A percentile compares a stretch with the other conserved stretches of the same genome.
Conservation (phyloP, 2,329 filamentous ascomycete species). For the Cladophialophora chaetospira region DNA sequence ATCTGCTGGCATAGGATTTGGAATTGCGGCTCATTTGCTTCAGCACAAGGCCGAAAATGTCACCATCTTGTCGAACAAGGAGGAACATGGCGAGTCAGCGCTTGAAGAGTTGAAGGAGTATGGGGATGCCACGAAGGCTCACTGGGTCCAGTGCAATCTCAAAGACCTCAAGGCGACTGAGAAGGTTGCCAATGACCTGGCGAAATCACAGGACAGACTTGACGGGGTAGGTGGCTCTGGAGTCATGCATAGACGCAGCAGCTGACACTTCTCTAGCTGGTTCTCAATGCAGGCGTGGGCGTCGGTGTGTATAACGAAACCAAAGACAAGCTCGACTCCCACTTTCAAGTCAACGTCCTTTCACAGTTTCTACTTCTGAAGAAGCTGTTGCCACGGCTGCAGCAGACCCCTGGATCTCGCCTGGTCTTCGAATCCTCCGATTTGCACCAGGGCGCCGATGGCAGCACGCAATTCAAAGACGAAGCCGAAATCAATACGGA, state of each 20-base stretch:
- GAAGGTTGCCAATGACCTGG: constrained; percentile 48
- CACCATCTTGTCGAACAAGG: constrained; percentile 53
- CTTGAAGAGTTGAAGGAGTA: constrained; percentile 46
- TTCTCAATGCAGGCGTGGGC: constrained; percentile 54
- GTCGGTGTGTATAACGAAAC: constrained; percentile 54
- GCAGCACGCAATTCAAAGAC: constrained; percentile 45
- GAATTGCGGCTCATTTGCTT: constrained; percentile 56
- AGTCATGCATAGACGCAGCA: not conserved
- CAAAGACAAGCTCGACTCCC: constrained; percentile 53
- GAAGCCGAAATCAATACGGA: constrained; percentile 53
- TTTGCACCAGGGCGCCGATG: constrained; percentile 46
- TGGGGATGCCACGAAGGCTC: constrained; percentile 49
- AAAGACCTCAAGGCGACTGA: constrained; percentile 50
- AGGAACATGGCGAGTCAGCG: constrained; percentile 51
- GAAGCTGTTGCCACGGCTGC: constrained; percentile 48
- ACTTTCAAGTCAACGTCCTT: constrained; percentile 56
- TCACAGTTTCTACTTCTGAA: constrained; percentile 54
- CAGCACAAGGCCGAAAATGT: constrained; percentile 52
- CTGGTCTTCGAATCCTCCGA: constrained; percentile 55
- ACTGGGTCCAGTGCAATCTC: constrained; percentile 51
- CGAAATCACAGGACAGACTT: constrained; percentile 45
- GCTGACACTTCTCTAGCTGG: constrained; percentile 34
- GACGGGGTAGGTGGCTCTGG: constrained; percentile 39
- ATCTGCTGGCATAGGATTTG: constrained; percentile 54
- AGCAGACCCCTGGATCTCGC: constrained; percentile 48